These are phyloP conservation scores for Phyllachora maydis DNA, from an alignment of 2,329 filamentous ascomycete species.

Conservation along the genomic window DNA sequence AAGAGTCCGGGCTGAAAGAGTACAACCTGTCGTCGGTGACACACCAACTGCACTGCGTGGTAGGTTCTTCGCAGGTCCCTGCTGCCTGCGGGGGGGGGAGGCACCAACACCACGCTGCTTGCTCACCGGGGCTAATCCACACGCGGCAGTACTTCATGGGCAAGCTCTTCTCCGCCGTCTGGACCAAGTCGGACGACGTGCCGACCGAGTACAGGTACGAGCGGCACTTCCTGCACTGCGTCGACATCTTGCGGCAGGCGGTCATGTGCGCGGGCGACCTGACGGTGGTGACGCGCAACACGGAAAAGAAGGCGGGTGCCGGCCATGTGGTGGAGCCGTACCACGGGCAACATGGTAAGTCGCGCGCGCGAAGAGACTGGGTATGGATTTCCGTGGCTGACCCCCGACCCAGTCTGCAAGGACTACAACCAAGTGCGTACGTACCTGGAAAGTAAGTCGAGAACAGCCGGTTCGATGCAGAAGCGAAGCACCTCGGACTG, in stretches of 20 bases:
- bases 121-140: no score
- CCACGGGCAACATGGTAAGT: constrained; percentile 7
- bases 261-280: constrained; percentile 8
- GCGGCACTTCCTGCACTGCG: constrained; percentile 3
- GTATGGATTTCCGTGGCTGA: not conserved
- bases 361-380: not conserved
- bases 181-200: not conserved
- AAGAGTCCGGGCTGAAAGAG: not conserved
- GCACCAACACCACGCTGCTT: not conserved
- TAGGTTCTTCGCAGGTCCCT: constrained; percentile 1
- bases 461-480: not conserved
- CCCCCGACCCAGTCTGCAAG: constrained; percentile 7
- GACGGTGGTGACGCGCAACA: constrained; percentile 7
- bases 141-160: constrained; percentile 1
- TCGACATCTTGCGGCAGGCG: constrained; percentile 9
- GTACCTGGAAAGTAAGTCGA: constrained; percentile 7
- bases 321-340: constrained; percentile 7
- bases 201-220: not conserved
- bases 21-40: constrained; percentile 1
- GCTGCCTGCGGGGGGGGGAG: not conserved
- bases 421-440: constrained; percentile 6
- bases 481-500: not conserved
- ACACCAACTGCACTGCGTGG: constrained; percentile 1
- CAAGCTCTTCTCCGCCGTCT: constrained; percentile 1
- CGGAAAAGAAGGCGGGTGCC: constrained; percentile 6